Conservation (phyloP, 495 filamentous ascomycete genomes). For the Xylaria sp. region DNA sequence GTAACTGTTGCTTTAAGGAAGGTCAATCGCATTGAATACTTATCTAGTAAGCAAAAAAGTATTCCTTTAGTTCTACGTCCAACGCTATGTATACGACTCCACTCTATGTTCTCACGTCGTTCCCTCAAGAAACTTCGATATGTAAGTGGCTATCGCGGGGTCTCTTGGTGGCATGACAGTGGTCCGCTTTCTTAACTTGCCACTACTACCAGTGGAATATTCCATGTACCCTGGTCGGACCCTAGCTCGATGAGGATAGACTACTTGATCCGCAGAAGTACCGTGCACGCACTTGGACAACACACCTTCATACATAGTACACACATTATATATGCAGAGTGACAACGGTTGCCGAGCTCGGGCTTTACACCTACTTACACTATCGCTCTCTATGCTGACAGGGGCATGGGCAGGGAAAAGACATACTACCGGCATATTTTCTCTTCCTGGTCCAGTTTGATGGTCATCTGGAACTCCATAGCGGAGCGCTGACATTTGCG, state of each 20-base stretch:
- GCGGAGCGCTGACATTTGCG: not conserved
- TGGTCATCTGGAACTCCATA: not conserved
- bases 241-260: constrained; percentile 15
- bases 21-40: not conserved
- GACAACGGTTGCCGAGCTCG: constrained; percentile 9
- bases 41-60: not conserved
- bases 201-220: constrained; percentile 13
- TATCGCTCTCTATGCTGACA: not conserved
- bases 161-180: constrained; percentile 8
- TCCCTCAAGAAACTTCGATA: not conserved
- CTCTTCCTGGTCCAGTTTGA: not conserved
- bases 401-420: not conserved
- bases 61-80: not conserved
- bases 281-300: constrained; percentile 18
- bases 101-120: not conserved
- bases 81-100: not conserved
- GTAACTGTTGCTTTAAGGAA: not conserved
- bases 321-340: not conserved
- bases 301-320: constrained; percentile 8
- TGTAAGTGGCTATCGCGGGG: not conserved
- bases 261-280: constrained; percentile 16
- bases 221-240: constrained; percentile 15
- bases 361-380: not conserved
- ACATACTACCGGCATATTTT: constrained; percentile 16
- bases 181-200: constrained; percentile 14